Base-by-base conservation (phyloP, 1,139 yeast genomes). In the Hemisphaericaspora xylanilytica region DNA sequence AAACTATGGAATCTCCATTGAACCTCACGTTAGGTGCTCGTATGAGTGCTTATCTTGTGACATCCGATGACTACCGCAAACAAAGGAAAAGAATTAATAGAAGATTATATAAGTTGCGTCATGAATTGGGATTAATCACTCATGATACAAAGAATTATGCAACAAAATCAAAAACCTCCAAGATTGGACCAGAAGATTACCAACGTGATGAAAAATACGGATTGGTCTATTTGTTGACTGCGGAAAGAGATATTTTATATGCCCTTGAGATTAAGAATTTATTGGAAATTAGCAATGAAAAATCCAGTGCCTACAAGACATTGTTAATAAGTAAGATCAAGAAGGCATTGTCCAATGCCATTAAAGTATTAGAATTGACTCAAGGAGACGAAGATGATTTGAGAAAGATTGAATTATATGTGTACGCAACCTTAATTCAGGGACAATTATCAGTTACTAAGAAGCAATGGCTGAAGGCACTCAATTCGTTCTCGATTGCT, bases 221-320 rank as follows among this genome's bases (percentile, higher is more conserved):
- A 11, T 49, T 59, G 28, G 58, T 85, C 15, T 58, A 75, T 17
- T 65, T 85, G 24, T 63, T 73, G 44, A 69, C 74, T 9, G 80
- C 84, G 1, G 95, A 87, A 58, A 71, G 92, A 51, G 83, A 84
- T 47, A 65, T 81, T 56, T 69, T 87, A 28, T 78, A 75, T 51
- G 85, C 90, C 0, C 70, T 79, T 58, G 90, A 85, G 57, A 70
- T 81, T 41, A 78, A 77, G 46, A 66, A 74, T 16, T 60, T 73
- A 39, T 59, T 80, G 49, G 89, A 81, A 47, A 72, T 80, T 39
- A 75, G 76, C 43, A 66, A 57, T 39, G 71, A 65, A 32, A 55
- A 50, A 18, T 61, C 75, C 0, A 62, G 76, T 5, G 67, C 70
- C 25, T 61, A 74, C 37, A 75, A 70, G 56, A 75, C 71, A 43